These are phyloP conservation scores for Mortierella claussenii DNA, from an alignment of 192 early-diverging fungal species.

Conservation along the genomic window DNA sequence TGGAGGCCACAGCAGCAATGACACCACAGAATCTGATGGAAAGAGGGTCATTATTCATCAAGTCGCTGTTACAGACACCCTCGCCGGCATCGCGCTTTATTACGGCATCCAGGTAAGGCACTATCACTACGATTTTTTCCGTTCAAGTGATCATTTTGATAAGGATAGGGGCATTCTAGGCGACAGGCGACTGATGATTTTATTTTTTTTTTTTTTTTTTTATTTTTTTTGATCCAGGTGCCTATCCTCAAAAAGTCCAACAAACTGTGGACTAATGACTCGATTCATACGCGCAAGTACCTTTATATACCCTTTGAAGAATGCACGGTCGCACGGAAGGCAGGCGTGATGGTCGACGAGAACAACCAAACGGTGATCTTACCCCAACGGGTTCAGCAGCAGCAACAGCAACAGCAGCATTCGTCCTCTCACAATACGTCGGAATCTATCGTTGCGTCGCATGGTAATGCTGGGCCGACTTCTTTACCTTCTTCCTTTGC, in stretches of 20 bases:
- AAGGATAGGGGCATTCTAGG: too few species aligned
- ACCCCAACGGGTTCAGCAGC: conserved; percentile 22
- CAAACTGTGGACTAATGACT: conserved; percentile 64
- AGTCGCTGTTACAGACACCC: conserved; percentile 52
- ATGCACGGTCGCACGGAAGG: conserved; percentile 31
- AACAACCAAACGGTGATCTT: conserved; percentile 26
- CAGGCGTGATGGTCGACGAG: conserved; percentile 34
- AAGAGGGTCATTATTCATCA: conserved; percentile 57
- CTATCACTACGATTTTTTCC: background rate
- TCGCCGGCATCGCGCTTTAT: conserved; percentile 60
- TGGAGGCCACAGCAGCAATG: background rate
- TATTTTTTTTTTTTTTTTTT: conserved; percentile 2
- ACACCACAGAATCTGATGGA: background rate
- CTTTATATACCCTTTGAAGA: conserved; percentile 62
- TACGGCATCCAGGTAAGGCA: conserved; percentile 60
- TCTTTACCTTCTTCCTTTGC: background rate
- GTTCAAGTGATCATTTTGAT: background rate
- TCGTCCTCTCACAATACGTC: background rate
- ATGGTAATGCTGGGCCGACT: too few species aligned
- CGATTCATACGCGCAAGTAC: conserved; percentile 60
- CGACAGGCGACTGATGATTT: background rate
- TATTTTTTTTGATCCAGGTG: conserved; percentile 25
- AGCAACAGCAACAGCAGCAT: background rate
- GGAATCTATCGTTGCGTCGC: too few species aligned
- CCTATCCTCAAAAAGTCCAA: conserved; percentile 56